These are phyloP conservation scores for Leishmania lainsoni DNA, from an alignment of 208 protist genomes.

Conservation along the genomic window DNA sequence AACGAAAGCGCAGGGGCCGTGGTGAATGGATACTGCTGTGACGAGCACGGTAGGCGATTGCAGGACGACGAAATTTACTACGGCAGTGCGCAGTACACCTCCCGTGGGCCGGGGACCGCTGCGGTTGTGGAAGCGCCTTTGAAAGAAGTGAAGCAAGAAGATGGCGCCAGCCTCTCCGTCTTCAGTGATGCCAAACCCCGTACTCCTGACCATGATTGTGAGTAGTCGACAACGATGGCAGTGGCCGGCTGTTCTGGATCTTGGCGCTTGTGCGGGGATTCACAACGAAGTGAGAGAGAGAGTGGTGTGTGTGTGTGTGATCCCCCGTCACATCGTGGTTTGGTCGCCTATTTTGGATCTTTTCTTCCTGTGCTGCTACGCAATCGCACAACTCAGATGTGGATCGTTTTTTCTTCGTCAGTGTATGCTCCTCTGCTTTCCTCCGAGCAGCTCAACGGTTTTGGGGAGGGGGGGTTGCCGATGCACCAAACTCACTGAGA, in stretches of 20 bases:
- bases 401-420: background rate
- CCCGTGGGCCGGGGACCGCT: background rate
- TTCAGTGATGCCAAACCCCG: background rate
- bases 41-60: background rate
- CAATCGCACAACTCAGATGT: background rate
- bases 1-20: background rate
- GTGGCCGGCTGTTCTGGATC: background rate
- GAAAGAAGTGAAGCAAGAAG: background rate
- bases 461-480: background rate
- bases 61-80: background rate
- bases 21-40: slow-evolving; percentile 14
- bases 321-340: no score
- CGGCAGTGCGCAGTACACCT: slow-evolving; percentile 9
- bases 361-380: background rate
- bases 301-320: background rate
- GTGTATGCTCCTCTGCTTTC: background rate
- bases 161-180: background rate
- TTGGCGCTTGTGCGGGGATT: no score
- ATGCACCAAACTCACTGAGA: background rate
- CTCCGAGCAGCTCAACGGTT: background rate
- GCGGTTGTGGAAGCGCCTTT: no score
- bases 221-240: background rate
- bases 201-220: background rate
- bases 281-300: no score
- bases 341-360: background rate